Evolutionary conservation across 23 red algal genomes (phyloP).

Genomic region (Gracilaria vermiculophylla): DNA sequence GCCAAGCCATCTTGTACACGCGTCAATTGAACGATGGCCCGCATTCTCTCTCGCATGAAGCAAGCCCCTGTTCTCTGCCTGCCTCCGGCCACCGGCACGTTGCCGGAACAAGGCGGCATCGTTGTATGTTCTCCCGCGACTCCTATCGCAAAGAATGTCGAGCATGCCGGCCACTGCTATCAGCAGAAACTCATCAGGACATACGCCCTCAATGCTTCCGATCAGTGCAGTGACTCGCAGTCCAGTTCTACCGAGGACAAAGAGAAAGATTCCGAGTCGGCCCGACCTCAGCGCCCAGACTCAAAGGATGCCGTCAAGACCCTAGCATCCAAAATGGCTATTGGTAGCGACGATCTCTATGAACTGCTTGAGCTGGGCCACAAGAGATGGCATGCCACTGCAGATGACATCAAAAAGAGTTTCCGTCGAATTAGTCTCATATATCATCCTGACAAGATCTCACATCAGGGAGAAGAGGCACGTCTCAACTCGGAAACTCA

Average conservation of each 20-base stretch:
- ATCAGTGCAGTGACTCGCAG: neutral
- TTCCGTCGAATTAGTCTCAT: conserved; percentile 74
- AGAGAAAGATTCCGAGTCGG: neutral
- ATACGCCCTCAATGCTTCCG: conserved; percentile 8
- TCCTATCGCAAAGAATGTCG: conserved; percentile 53
- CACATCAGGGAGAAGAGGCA: conserved; percentile 66
- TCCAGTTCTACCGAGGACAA: neutral
- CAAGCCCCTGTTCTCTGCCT: conserved; percentile 23
- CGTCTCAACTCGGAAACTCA: conserved; percentile 59
- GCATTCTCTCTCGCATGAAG: neutral
- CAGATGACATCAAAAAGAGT: conserved; percentile 80
- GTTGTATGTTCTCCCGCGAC: conserved; percentile 34
- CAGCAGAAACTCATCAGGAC: conserved; percentile 42
- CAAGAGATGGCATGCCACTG: conserved; percentile 80
- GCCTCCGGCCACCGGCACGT: conserved; percentile 56
- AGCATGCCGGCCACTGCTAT: conserved; percentile 72
- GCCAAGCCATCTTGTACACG: neutral
- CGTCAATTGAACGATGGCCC: neutral
- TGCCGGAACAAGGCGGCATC: conserved; percentile 63
- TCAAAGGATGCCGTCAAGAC: conserved; percentile 36
- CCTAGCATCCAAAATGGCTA: conserved; percentile 50
- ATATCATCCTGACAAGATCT: conserved; percentile 88
- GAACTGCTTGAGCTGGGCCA: conserved; percentile 79
- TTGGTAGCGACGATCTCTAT: conserved; percentile 74
- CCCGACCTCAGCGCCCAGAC: neutral